Evolutionary conservation across 2,329 filamentous ascomycete species (phyloP).

Genomic region (Alternaria ventricosa): DNA sequence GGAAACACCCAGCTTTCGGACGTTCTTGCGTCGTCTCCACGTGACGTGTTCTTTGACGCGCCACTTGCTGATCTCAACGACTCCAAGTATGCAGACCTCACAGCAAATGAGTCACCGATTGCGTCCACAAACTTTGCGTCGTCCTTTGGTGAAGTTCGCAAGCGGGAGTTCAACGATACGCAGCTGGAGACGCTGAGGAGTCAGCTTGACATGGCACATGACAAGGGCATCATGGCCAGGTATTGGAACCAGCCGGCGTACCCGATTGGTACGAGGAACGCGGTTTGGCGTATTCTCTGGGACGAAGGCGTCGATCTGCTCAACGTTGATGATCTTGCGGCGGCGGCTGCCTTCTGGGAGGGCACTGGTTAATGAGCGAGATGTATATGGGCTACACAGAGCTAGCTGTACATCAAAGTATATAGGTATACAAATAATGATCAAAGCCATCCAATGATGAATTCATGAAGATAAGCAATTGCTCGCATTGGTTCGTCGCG

Average conservation of each 20-base stretch:
- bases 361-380: conserved; percentile 22
- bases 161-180: conserved; percentile 50
- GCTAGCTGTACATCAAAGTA: not conserved
- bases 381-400: not conserved
- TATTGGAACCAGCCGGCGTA: conserved; percentile 70
- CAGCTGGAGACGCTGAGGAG: conserved; percentile 59
- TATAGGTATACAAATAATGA: not conserved
- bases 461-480: not conserved
- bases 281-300: conserved; percentile 61
- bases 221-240: conserved; percentile 63
- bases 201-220: conserved; percentile 62
- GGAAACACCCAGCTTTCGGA: conserved; percentile 55
- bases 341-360: conserved; percentile 51
- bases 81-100: conserved; percentile 54
- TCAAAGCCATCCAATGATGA: not conserved
- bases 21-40: conserved; percentile 48
- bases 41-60: conserved; percentile 67
- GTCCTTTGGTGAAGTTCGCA: conserved; percentile 50
- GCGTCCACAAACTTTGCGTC: conserved; percentile 60
- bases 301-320: conserved; percentile 66
- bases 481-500: not conserved
- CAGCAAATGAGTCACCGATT: conserved; percentile 58
- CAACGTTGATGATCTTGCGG: conserved; percentile 69
- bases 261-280: conserved; percentile 58
- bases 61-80: conserved; percentile 56